phyloP scores from a whole-genome alignment of 139 green algal genomes.

The Mychonastes homosphaera region DNA sequence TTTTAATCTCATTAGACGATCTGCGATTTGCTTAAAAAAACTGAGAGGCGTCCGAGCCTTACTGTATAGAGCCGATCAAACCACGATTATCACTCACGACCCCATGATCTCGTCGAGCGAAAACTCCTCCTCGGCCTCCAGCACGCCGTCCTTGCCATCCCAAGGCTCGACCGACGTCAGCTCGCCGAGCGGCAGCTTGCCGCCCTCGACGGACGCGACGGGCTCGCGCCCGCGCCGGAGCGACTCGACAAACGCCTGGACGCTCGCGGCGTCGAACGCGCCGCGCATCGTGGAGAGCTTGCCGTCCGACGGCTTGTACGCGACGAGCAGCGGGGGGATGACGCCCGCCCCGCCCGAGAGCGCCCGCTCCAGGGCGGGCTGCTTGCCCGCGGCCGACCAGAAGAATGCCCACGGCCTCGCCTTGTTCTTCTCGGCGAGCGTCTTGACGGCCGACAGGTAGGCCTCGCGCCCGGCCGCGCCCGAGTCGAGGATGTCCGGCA shows the following conservation, averaged over 20 bases:
- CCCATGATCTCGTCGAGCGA: constrained; percentile 66
- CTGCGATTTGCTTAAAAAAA: too few relatives aligned
- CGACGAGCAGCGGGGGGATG: constrained; percentile 65
- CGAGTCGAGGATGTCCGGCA: constrained; percentile 84
- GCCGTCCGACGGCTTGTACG: constrained; percentile 47
- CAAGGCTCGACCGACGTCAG: constrained; percentile 35
- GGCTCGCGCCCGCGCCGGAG: constrained; percentile 19
- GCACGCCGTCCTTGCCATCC: constrained; percentile 69
- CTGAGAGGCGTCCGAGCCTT: too few relatives aligned
- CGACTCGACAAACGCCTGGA: constrained; percentile 4
- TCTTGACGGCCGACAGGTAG: constrained; percentile 53
- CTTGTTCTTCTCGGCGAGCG: constrained; percentile 58
- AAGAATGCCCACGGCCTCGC: constrained; percentile 41
- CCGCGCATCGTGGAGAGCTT: constrained; percentile 25
- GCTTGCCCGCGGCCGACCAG: constrained; percentile 60
- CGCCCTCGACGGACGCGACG: constrained; percentile 18
- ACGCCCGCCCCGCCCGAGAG: constrained; percentile 74
- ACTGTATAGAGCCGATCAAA: too few relatives aligned
- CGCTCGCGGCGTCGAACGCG: constrained; percentile 5
- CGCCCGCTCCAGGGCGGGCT: constrained; percentile 55
- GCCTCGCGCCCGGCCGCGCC: constrained; percentile 55
- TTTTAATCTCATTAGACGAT: too few relatives aligned
- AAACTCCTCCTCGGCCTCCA: constrained; percentile 75
- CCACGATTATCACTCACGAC: background rate
- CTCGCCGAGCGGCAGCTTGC: constrained; percentile 21